These are phyloP conservation scores for Aspergillus sojae DNA, from an alignment of 2,329 filamentous ascomycete species.

Conservation along the genomic window DNA sequence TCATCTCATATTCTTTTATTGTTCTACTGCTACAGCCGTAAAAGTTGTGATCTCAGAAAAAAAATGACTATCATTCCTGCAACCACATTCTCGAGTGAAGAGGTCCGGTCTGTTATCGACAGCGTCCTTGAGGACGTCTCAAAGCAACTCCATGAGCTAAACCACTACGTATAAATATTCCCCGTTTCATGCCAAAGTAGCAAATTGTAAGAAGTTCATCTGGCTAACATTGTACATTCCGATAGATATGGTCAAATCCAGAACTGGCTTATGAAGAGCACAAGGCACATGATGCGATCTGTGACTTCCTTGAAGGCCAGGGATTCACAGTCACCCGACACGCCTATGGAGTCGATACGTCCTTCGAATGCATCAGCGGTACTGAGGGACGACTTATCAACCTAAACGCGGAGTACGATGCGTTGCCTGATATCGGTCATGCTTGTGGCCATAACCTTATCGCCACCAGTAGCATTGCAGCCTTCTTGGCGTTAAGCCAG, in stretches of 20 bases:
- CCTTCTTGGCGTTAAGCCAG: constrained; percentile 50
- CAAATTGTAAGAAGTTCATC: constrained; percentile 17
- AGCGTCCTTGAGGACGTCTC: too few relatives aligned
- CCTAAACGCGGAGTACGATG: constrained; percentile 49
- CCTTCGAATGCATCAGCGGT: constrained; percentile 53
- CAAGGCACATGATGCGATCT: constrained; percentile 56
- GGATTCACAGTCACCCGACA: constrained; percentile 53
- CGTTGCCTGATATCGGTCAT: constrained; percentile 43
- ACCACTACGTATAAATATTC: too few relatives aligned
- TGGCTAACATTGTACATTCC: neutral
- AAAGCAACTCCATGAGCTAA: too few relatives aligned
- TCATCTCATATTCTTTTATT: too few relatives aligned
- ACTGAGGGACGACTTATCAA: constrained; percentile 39
- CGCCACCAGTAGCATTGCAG: constrained; percentile 37
- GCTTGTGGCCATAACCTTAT: constrained; percentile 47
- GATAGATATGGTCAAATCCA: constrained; percentile 51
- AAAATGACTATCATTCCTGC: too few relatives aligned
- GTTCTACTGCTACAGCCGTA: too few relatives aligned
- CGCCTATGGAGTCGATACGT: constrained; percentile 55
- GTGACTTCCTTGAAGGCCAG: constrained; percentile 46
- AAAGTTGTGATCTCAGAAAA: too few relatives aligned
- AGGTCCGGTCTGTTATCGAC: too few relatives aligned
- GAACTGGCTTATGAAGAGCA: constrained; percentile 57
- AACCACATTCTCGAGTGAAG: too few relatives aligned
- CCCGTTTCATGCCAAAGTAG: too few relatives aligned